Evolutionary conservation across 495 filamentous ascomycete genomes (phyloP), one percentile per base, ranked within the genome.

Genomic region (Penicillium subrubescens): DNA sequence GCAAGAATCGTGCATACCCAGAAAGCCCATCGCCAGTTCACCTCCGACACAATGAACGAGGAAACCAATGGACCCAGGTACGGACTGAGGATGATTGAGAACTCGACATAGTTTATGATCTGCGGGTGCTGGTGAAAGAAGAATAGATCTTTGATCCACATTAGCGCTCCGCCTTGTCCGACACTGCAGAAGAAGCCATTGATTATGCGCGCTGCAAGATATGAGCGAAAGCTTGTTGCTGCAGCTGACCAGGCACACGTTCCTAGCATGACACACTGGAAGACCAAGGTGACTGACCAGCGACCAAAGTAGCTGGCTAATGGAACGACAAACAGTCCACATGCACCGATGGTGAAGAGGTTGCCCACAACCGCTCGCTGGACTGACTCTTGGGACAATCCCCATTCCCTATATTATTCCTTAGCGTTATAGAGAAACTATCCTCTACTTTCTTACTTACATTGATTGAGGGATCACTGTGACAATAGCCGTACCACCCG

Each of bases 91-190:
- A 85, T 76, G 55, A 84, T 77, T 33, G 79, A 77, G 23, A 66
- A 77, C 53, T 81, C 76, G 85, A 85, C 88, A 67, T 86, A 80
- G 70, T 89, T 88, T 71, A 89, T 89, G 69, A 88, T 88, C 12
- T 85, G 78, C 10, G 66, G 80, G 56, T 86, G 84, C 63, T 89
- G 86, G 62, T 89, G 86, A 72, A 88, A 83, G 79, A 86, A 89
- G 75, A 88, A 89, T 55, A 88, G 78, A 73, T 89, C 87, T 66
- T 88, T 86, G 67, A 89, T 83, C 68, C 83, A 87, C 77, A 88
- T 87, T 21, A 89, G 75, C 2, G 85, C 86, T 33, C 84, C 73
- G 5, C 75, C 81, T 70, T 85, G 81, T 0, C 76, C 79, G 2
- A 87, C 86, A 4, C 81, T 88, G 7, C 82, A 83, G 70, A 87